phyloP scores from a whole-genome alignment of 2,329 filamentous ascomycete genomes.

The Aspergillus sp. region DNA sequence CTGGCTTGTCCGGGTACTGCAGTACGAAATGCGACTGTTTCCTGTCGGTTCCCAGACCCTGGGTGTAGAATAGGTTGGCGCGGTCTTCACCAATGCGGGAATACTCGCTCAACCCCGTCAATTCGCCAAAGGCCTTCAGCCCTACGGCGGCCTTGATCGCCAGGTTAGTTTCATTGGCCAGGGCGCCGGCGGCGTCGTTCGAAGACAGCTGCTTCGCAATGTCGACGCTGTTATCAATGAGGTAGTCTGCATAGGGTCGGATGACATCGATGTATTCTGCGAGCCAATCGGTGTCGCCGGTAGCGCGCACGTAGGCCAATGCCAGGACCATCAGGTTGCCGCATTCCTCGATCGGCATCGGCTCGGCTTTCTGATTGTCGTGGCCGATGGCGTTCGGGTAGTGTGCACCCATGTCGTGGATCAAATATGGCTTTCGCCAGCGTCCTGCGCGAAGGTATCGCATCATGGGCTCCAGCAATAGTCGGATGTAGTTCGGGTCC shows the following conservation, averaged over 20 bases:
- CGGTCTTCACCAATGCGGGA: conserved; percentile 33
- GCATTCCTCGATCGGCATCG: conserved; percentile 43
- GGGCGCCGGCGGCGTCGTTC: conserved; percentile 41
- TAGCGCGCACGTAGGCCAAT: conserved; percentile 37
- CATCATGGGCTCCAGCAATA: conserved; percentile 45
- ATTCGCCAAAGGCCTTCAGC: conserved; percentile 43
- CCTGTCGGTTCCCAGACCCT: conserved; percentile 34
- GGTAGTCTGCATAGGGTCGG: conserved; percentile 40
- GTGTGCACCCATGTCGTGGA: conserved; percentile 41
- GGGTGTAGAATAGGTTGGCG: conserved; percentile 33
- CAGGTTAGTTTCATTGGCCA: conserved; percentile 46
- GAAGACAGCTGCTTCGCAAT: conserved; percentile 41
- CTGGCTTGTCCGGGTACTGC: conserved; percentile 34
- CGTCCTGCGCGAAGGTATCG: conserved; percentile 39
- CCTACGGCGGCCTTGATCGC: conserved; percentile 48
- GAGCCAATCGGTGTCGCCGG: conserved; percentile 38
- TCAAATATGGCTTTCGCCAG: conserved; percentile 37
- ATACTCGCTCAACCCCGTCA: conserved; percentile 38
- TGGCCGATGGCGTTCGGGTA: conserved; percentile 44
- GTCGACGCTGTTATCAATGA: conserved; percentile 39
- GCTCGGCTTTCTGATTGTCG: conserved; percentile 36
- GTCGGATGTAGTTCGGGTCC: conserved; percentile 42
- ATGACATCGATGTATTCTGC: conserved; percentile 34
- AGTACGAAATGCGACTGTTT: conserved; percentile 40
- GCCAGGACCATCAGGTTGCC: conserved; percentile 40